Percentiles rank a stretch among this genome's conserved stretches.
phyloP scores from a whole-genome alignment of 495 filamentous ascomycete species.

The Ramalina intermedia region DNA sequence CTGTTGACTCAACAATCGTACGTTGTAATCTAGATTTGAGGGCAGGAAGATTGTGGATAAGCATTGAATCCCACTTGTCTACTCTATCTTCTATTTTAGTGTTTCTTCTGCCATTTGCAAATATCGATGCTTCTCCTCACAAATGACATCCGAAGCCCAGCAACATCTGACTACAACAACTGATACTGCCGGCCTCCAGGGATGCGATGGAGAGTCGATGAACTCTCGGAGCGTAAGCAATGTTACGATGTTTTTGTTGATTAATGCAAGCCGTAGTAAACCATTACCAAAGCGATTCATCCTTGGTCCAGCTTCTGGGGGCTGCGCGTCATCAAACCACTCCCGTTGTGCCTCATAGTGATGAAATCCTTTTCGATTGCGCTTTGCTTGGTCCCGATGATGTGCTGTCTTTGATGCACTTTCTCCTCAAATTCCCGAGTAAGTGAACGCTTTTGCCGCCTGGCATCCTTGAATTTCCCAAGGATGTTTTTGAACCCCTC shows the following conservation, averaged over 20 bases:
- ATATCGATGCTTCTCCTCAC: too few species aligned
- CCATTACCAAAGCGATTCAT: conserved; percentile 44
- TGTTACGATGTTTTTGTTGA: not conserved
- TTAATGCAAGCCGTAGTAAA: conserved; percentile 28
- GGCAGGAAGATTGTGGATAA: too few species aligned
- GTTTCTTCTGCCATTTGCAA: too few species aligned
- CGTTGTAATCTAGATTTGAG: too few species aligned
- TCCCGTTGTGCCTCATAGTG: conserved; percentile 54
- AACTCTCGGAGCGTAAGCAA: too few species aligned
- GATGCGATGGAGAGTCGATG: too few species aligned
- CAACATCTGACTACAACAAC: too few species aligned
- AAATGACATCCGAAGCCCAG: too few species aligned
- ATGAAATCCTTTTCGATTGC: conserved; percentile 24
- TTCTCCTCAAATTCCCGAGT: conserved; percentile 57
- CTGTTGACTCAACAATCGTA: too few species aligned
- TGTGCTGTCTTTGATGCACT: conserved; percentile 36
- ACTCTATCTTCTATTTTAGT: too few species aligned
- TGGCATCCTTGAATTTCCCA: conserved; percentile 44
- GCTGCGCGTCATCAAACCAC: conserved; percentile 5
- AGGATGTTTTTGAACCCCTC: conserved; percentile 51
- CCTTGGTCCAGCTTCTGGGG: conserved; percentile 44
- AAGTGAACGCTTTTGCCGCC: conserved; percentile 49
- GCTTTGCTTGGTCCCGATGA: conserved; percentile 20
- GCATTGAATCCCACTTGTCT: not conserved
- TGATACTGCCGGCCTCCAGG: too few species aligned